A percentile compares a stretch with the other conserved stretches of the same genome.
These are phyloP conservation scores for Lichtheimia corymbifera DNA, from an alignment of 371 early-diverging fungal genomes.

Conservation along the genomic window DNA sequence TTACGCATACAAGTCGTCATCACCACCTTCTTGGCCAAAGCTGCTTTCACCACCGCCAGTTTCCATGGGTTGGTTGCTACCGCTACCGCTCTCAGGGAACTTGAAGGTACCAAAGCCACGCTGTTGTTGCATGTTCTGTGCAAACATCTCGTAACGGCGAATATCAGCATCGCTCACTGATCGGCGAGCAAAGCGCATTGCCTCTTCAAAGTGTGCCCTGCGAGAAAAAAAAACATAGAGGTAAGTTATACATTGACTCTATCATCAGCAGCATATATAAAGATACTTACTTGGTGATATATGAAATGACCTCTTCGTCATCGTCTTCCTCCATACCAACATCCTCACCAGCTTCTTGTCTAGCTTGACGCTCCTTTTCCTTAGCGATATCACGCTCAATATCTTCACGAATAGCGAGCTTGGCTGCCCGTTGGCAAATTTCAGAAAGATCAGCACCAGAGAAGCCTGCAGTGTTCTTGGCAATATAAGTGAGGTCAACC, in stretches of 20 bases:
- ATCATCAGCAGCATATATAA: neutral
- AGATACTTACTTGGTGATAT: conserved; percentile 72
- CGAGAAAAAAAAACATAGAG: neutral
- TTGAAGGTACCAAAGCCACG: conserved; percentile 92
- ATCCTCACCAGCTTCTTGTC: conserved; percentile 64
- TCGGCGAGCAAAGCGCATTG: conserved; percentile 97
- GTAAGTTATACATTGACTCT: neutral
- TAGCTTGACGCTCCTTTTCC: conserved; percentile 74
- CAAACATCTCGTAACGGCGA: conserved; percentile 99
- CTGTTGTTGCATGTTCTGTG: conserved; percentile 93
- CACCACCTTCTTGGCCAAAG: conserved; percentile 51
- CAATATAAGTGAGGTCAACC: conserved; percentile 88
- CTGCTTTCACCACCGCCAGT: conserved; percentile 35
- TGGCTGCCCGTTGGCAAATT: conserved; percentile 99
- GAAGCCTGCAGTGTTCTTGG: conserved; percentile 95
- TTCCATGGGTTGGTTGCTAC: conserved; percentile 37
- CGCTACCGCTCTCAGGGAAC: conserved; percentile 82
- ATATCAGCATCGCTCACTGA: conserved; percentile 97
- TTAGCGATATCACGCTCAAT: conserved; percentile 91
- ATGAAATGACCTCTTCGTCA: conserved; percentile 80
- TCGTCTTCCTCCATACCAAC: conserved; percentile 82
- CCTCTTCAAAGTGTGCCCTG: conserved; percentile 96
- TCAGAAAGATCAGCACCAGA: conserved; percentile 99
- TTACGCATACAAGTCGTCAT: conserved; percentile 62
- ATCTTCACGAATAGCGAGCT: conserved; percentile 98